Percentiles rank a stretch among this genome's conserved stretches.
Conservation (phyloP, 805 yeast species). For the Yarrowia bubula region DNA sequence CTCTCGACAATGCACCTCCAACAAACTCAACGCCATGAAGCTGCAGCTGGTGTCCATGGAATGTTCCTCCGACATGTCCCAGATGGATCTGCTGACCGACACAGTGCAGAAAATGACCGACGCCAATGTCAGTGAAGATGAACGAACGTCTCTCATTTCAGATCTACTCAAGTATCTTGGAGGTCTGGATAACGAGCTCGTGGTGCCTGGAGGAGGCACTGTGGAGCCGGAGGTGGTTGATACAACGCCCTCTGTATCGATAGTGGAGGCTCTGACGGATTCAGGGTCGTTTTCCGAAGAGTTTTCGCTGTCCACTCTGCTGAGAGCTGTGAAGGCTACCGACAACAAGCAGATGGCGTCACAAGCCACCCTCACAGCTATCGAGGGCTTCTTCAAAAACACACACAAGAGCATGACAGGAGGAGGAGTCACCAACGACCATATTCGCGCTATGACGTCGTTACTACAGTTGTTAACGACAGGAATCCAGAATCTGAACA, state of each 20-base stretch:
- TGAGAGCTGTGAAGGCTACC: background rate
- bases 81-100: slow-evolving; percentile 24
- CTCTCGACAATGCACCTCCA: background rate
- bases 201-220: background rate
- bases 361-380: background rate
- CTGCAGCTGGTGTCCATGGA: slow-evolving; percentile 23
- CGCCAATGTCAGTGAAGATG: slow-evolving; percentile 9
- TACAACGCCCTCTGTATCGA: background rate
- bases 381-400: background rate
- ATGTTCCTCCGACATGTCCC: slow-evolving; percentile 16
- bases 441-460: slow-evolving; percentile 2
- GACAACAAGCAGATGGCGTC: slow-evolving; percentile 11
- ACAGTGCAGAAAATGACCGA: slow-evolving; percentile 12
- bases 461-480: background rate
- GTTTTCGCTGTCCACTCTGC: background rate
- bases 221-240: background rate
- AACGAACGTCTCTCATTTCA: background rate
- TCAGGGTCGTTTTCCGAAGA: slow-evolving; percentile 8
- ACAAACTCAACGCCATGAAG: slow-evolving; percentile 18
- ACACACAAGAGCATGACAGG: background rate
- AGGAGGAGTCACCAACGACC: background rate
- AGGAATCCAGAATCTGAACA: background rate
- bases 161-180: slow-evolving; percentile 14
- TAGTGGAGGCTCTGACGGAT: background rate
- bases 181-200: background rate